Base-by-base conservation (phyloP, 2,329 filamentous ascomycete species). In the Thermoascus crustaceus region DNA sequence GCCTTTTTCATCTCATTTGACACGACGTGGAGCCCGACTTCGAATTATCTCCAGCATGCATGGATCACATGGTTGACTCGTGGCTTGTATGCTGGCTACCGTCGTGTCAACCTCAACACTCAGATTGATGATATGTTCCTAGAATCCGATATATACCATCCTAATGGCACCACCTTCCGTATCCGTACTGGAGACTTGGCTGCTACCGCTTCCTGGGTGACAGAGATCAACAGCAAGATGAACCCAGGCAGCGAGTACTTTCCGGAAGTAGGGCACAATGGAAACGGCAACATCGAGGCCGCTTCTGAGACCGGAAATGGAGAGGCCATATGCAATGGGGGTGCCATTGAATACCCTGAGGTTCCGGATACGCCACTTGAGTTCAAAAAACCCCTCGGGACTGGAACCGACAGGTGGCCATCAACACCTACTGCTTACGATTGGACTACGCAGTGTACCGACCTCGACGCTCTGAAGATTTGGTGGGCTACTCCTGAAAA, bases 111-210 rank as follows among this genome's bases (percentile, higher is more conserved):
- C 41, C 54, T 77, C 22, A 71, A 61, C 55, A 69, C 73, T 8
- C 74, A 78, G 47, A 69, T 80, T 20, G 76, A 80, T 46, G 76
- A 80, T 44, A 73, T 80, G 63, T 73, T 78, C 45, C 60, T 80
- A 13, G 59, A 63, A 34, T 67, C 69, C 3, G 64, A 64, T 7
- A 60, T 73, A 22, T 75, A 74, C 49, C 46, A 54, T 11, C 72
- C 74, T 1, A 44, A 46, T n/a, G 66, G 64, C 4, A 60, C 54
- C 0, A 62, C 57, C 4, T 80, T 73, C 58, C 68, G 72, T 13
- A 60, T 73, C 42, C 61, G 59, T 20, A 49, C 64, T 5, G 54
- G 52, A 5, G 73, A 76, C 48, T 44, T 76, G 43, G 53, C 60
- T n/a, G 57, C 58, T 7, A 64, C 73, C 44, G 54, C 61, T 11